phyloP scores from a whole-genome alignment of 768 basidiomycete genomes.

The Crassisporium funariophilum region DNA sequence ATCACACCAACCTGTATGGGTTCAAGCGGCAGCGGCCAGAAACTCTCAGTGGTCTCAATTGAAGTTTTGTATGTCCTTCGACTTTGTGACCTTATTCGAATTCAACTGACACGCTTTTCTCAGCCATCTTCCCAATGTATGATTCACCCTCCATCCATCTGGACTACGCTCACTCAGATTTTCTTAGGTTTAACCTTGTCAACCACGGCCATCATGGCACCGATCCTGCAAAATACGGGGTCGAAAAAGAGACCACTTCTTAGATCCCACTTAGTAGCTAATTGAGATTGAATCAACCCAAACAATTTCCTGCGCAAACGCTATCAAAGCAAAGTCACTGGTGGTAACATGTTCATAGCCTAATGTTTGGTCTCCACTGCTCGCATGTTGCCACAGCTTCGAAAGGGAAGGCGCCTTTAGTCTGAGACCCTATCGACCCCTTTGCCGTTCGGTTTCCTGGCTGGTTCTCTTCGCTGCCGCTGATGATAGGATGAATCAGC shows the following conservation, averaged over 20 bases:
- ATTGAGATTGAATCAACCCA: neutral
- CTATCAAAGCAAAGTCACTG: too few relatives aligned
- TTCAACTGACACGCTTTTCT: constrained; percentile 13
- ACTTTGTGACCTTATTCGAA: constrained; percentile 7
- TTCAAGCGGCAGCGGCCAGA: constrained; percentile 82
- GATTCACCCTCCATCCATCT: constrained; percentile 24
- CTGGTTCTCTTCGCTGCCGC: too few relatives aligned
- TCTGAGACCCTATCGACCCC: too few relatives aligned
- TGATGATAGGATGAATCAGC: too few relatives aligned
- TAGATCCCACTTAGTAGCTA: constrained; percentile 13
- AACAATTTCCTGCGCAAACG: neutral
- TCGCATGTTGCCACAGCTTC: too few relatives aligned
- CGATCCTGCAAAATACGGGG: constrained; percentile 79
- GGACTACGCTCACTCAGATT: constrained; percentile 5
- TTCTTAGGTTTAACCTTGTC: constrained; percentile 88
- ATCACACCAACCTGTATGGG: constrained; percentile 80
- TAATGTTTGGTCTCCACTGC: too few relatives aligned
- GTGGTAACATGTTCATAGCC: too few relatives aligned
- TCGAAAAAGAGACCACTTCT: constrained; percentile 33
- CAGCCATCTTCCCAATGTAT: constrained; percentile 79
- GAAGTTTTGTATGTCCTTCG: constrained; percentile 86
- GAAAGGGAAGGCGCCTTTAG: too few relatives aligned
- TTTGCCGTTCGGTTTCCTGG: too few relatives aligned
- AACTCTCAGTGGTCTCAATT: constrained; percentile 95
- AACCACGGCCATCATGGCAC: constrained; percentile 88